Evolutionary conservation across 2,329 filamentous ascomycete species (phyloP).

Genomic region (Talaromyces pinophilus): DNA sequence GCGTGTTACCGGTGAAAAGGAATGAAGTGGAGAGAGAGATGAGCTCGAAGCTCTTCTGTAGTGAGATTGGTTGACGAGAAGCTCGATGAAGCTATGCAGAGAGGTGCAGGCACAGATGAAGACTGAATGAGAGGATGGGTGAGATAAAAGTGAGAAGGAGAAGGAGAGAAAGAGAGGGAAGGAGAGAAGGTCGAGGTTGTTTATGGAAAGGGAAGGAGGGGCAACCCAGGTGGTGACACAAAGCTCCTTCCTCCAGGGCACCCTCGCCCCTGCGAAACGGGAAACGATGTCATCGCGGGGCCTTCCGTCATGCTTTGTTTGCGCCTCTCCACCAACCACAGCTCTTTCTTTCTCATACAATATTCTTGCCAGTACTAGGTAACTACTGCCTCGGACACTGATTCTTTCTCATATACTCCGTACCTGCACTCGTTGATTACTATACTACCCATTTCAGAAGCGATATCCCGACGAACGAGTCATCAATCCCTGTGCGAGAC

Average conservation of each 20-base stretch:
- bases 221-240: conserved; percentile 23
- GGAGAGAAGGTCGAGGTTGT: conserved; percentile 22
- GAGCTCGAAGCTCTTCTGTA: background rate
- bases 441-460: background rate
- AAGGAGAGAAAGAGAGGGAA: conserved; percentile 20
- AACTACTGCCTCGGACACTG: too few relatives aligned
- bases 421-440: background rate
- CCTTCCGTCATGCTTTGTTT: conserved; percentile 14
- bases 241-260: background rate
- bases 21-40: background rate
- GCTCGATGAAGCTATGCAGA: background rate
- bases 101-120: background rate
- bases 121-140: background rate
- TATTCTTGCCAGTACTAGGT: background rate
- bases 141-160: background rate
- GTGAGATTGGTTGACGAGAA: background rate
- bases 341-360: background rate
- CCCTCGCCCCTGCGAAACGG: conserved; percentile 6
- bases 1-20: background rate
- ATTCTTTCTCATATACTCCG: too few relatives aligned
- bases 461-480: conserved; percentile 3
- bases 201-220: conserved; percentile 25
- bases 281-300: conserved; percentile 24
- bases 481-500: conserved; percentile 1
- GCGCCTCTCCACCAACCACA: background rate